phyloP scores from a whole-genome alignment of 768 basidiomycete species.

The Pleurotus giganteus region DNA sequence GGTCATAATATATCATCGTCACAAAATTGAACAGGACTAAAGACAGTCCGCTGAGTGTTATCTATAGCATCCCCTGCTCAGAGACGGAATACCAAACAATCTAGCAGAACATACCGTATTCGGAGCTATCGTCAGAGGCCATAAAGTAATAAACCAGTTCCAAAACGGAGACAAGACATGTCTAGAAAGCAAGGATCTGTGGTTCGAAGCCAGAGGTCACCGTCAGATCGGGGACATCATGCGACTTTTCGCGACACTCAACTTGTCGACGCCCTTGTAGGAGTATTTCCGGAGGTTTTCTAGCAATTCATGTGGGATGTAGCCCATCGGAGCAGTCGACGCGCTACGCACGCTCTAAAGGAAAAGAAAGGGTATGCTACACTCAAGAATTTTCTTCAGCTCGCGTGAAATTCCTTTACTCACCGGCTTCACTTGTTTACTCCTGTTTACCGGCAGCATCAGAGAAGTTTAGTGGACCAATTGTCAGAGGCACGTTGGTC shows the following conservation, averaged over 20 bases:
- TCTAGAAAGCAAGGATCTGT: slow-evolving; percentile 72
- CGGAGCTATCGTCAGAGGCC: slow-evolving; percentile 82
- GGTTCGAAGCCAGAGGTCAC: neutral
- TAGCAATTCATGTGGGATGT: slow-evolving; percentile 54
- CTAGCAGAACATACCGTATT: slow-evolving; percentile 65
- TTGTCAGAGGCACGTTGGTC: too few species aligned
- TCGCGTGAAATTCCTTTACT: too few species aligned
- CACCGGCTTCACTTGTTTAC: too few species aligned
- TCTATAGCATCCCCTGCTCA: slow-evolving; percentile 42
- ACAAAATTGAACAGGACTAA: slow-evolving; percentile 84
- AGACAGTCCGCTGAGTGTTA: slow-evolving; percentile 80
- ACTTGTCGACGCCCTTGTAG: slow-evolving; percentile 70
- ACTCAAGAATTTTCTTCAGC: neutral
- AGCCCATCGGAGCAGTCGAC: slow-evolving; percentile 37
- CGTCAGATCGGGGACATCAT: slow-evolving; percentile 9
- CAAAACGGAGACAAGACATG: slow-evolving; percentile 84
- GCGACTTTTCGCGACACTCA: neutral
- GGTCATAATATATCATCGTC: slow-evolving; percentile 84
- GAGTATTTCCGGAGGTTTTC: slow-evolving; percentile 63
- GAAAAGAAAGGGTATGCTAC: neutral
- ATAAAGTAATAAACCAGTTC: slow-evolving; percentile 88
- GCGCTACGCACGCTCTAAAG: slow-evolving; percentile 3
- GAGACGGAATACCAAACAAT: neutral
- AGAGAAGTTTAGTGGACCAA: too few species aligned
- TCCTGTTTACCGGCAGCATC: too few species aligned